These are phyloP conservation scores for Beauveria pseudobassiana DNA, from an alignment of 2,329 filamentous ascomycete genomes.

Conservation along the genomic window DNA sequence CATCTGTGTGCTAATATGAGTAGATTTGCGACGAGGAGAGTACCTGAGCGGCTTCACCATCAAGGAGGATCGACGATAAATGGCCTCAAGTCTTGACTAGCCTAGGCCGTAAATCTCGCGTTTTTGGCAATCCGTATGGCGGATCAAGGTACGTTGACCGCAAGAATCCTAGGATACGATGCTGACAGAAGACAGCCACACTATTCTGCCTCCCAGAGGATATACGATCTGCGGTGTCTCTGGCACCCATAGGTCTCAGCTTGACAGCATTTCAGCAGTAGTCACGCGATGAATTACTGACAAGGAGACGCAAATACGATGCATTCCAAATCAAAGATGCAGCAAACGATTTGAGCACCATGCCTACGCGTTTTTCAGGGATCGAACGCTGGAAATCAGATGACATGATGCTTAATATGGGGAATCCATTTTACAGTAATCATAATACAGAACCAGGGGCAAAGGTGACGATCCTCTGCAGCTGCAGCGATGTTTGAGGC, in stretches of 20 bases:
- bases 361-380: neutral
- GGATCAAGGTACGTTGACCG: constrained; percentile 66
- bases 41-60: constrained; percentile 81
- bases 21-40: constrained; percentile 79
- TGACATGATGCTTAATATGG: neutral
- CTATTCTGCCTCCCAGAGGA: constrained; percentile 79
- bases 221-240: constrained; percentile 84
- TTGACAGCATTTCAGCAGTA: constrained; percentile 80
- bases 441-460: neutral
- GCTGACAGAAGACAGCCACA: constrained; percentile 51
- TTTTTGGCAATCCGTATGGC: constrained; percentile 75
- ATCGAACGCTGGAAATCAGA: neutral
- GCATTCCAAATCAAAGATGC: neutral
- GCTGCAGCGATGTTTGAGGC: neutral
- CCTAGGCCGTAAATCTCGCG: constrained; percentile 72
- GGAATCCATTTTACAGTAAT: neutral
- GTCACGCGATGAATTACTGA: constrained; percentile 31
- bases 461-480: neutral
- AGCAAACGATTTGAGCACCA: neutral
- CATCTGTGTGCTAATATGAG: constrained; percentile 17
- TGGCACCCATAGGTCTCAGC: constrained; percentile 71
- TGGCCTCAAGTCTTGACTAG: constrained; percentile 87
- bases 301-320: neutral
- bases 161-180: neutral
- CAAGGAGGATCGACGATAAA: constrained; percentile 76